Conservation (phyloP, 2,329 filamentous ascomycete species). For the Stachybotrys echinatus region DNA sequence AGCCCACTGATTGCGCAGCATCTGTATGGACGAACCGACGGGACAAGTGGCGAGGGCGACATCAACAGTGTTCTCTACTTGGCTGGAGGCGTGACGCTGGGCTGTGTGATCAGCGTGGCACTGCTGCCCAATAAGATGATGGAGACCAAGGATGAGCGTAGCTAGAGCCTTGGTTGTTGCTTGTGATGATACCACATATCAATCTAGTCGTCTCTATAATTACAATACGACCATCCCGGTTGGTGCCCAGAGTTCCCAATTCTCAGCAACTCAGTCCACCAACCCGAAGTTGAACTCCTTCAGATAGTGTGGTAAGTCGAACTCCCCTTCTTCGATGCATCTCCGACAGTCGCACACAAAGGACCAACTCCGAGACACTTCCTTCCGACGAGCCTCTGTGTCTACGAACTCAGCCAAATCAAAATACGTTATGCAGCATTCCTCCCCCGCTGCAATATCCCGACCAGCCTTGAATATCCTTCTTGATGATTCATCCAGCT, state of each 20-base stretch:
- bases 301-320: conserved; percentile 2
- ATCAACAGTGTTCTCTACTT: conserved; percentile 49
- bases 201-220: too few species aligned
- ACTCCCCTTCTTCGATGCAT: conserved; percentile 6
- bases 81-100: conserved; percentile 48
- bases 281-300: conserved; percentile 1
- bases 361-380: conserved; percentile 4
- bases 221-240: too few species aligned
- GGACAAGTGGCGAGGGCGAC: conserved; percentile 22
- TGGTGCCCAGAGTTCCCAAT: too few species aligned
- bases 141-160: conserved; percentile 24
- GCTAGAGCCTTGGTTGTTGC: too few species aligned
- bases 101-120: conserved; percentile 45
- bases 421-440: conserved; percentile 10
- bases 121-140: conserved; percentile 36
- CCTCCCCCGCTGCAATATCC: conserved; percentile 7
- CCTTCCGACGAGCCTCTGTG: conserved; percentile 2
- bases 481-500: conserved; percentile 4
- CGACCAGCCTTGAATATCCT: conserved; percentile 7
- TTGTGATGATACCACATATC: too few species aligned
- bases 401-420: conserved; percentile 6
- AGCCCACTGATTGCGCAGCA: conserved; percentile 49
- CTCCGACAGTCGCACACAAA: conserved; percentile 7
- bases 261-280: background rate
- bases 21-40: conserved; percentile 24